Evolutionary conservation across 495 filamentous ascomycete genomes (phyloP).

Genomic region (Bryoglossum gracile): DNA sequence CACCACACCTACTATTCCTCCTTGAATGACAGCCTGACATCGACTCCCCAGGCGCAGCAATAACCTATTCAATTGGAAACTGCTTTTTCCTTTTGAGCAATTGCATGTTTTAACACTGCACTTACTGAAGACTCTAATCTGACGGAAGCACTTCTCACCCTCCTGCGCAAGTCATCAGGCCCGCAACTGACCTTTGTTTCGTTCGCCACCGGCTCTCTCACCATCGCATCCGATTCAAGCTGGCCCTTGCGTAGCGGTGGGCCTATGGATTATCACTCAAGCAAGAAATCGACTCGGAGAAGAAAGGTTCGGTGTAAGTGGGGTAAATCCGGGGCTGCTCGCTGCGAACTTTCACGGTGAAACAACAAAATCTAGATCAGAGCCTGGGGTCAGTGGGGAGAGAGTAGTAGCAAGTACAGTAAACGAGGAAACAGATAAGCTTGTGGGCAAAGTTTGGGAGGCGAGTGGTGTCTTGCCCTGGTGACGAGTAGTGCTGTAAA

Average conservation of each 20-base stretch:
- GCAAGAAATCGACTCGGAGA: slow-evolving; percentile 30
- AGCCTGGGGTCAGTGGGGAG: slow-evolving; percentile 30
- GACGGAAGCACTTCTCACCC: slow-evolving; percentile 35
- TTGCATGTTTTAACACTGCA: slow-evolving; percentile 28
- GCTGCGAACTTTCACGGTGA: slow-evolving; percentile 39
- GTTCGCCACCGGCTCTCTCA: slow-evolving; percentile 33
- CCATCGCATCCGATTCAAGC: slow-evolving; percentile 16
- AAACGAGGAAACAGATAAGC: slow-evolving; percentile 32
- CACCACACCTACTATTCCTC: too few relatives aligned
- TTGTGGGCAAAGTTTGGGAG: slow-evolving; percentile 33
- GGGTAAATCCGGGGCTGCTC: slow-evolving; percentile 37
- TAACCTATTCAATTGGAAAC: slow-evolving; percentile 32
- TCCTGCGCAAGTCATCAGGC: slow-evolving; percentile 28
- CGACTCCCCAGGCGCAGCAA: too few relatives aligned
- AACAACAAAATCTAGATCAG: slow-evolving; percentile 7
- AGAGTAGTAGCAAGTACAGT: slow-evolving; percentile 31
- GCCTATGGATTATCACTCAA: slow-evolving; percentile 18
- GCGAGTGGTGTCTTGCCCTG: slow-evolving; percentile 22
- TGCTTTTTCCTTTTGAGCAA: slow-evolving; percentile 15
- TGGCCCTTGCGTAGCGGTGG: slow-evolving; percentile 3
- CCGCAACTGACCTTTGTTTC: slow-evolving; percentile 35
- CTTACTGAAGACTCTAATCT: slow-evolving; percentile 29
- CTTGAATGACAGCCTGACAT: too few relatives aligned
- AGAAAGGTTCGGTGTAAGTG: slow-evolving; percentile 39
- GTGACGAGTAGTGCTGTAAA: too few relatives aligned